Base-by-base conservation (phyloP, 768 basidiomycete species). In the Rhizopogon vinicolor region DNA sequence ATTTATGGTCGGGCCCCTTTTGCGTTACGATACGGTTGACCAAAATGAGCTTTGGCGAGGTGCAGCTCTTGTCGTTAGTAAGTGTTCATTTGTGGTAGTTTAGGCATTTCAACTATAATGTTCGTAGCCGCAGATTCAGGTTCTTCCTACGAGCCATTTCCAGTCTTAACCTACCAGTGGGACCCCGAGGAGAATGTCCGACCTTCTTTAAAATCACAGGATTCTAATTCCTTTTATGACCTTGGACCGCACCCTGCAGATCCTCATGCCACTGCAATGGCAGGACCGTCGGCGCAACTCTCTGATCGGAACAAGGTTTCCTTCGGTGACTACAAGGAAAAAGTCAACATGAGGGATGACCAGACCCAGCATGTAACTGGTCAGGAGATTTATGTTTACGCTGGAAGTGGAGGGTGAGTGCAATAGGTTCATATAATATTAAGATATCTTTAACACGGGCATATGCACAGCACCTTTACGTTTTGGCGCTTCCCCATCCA, bases 401-500 rank as follows among this genome's bases (percentile, higher is more conserved):
- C 74, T 13, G 81, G 85, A 22, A 67, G 68, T 52, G 75, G 77
- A 48, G 81, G 84, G 83, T 80, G 58, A 51, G 80, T 68, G 12
- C n/a, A 19, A 10, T 12, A 16, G 18, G 14, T 5, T 25, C 37
- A 37, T 41, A 25, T 8, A 31, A 41, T 14, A 22, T n/a, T 4
- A 9, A 19, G 16, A 5, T 25, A 45, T 31, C 16, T 46, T 46
- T 53, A 39, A 62, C 33, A 1, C 7, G 41, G 25, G 41, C 18
- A 13, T 22, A 13, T 33, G 22, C 46, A 31, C 56, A 95, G 93
- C 5, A 87, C 88, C 0, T 93, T 83, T 65, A 92, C 92, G 1
- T 99, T 99, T 75, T 98, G 93, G 90, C 80, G 96, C 52, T 98
- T 98, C 74, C 77, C 86, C 64, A 83, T 98, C 46, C 83, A 86